phyloP scores from a whole-genome alignment of 2,329 filamentous ascomycete species.

The Coniochaeta ligniaria region DNA sequence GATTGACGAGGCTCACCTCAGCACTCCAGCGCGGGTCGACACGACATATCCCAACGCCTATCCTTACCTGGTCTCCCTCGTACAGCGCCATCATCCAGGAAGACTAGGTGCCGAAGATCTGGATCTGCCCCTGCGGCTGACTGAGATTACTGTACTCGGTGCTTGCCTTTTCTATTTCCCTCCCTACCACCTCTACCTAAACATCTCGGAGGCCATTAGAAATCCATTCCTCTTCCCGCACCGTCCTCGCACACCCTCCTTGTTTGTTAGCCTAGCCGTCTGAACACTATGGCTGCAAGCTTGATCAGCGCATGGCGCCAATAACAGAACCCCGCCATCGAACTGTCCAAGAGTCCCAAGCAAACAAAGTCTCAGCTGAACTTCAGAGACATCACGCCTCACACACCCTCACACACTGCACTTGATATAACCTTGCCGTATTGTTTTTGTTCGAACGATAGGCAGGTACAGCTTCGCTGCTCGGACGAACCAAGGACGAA shows the following conservation, averaged over 20 bases:
- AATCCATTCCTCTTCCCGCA: background rate
- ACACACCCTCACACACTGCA: background rate
- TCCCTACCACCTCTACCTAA: background rate
- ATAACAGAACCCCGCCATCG: conserved; percentile 10
- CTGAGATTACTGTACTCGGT: background rate
- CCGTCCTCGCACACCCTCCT: background rate
- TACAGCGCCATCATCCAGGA: background rate
- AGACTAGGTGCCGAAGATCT: background rate
- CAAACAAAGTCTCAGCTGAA: conserved; percentile 1
- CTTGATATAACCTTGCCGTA: background rate
- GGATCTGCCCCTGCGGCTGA: background rate
- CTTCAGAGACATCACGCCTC: background rate
- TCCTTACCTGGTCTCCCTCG: background rate
- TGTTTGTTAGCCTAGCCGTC: background rate
- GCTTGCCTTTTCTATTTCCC: background rate
- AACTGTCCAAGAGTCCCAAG: background rate
- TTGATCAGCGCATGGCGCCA: conserved; percentile 8
- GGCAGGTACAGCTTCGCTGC: background rate
- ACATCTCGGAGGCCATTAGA: background rate
- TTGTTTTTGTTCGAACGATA: background rate
- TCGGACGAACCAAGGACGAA: conserved; percentile 11
- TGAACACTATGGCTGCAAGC: conserved; percentile 11
- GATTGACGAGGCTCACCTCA: background rate
- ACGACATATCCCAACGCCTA: background rate
- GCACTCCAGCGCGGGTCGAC: background rate